Conservation (phyloP, 2,329 filamentous ascomycete species). For the Ceratocystis cacaofunesta region DNA sequence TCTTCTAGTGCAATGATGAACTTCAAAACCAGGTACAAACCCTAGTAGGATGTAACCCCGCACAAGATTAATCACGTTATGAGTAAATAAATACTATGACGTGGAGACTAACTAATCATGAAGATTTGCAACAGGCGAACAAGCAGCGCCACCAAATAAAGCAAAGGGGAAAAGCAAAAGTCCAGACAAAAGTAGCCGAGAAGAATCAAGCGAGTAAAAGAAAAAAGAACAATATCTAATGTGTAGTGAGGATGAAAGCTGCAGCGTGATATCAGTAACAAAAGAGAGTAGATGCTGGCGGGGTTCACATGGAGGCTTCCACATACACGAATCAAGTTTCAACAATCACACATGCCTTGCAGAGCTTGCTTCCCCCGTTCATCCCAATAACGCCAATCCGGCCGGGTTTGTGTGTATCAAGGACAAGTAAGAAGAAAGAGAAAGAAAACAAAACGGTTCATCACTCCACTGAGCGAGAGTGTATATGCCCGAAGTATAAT, state of each 20-base stretch:
- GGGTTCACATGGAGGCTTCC: neutral
- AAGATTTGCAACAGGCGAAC: neutral
- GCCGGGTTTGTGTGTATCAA: neutral
- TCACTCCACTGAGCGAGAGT: neutral
- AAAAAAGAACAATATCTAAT: constrained; percentile 5
- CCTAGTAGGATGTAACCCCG: neutral
- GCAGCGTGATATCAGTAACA: neutral
- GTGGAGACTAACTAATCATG: neutral
- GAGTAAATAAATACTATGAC: neutral
- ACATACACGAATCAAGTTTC: neutral
- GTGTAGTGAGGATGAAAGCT: neutral
- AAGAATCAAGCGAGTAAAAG: neutral
- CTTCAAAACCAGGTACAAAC: neutral
- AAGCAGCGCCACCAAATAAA: neutral
- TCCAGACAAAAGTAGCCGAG: neutral
- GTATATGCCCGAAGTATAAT: constrained; percentile 1
- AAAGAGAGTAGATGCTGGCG: neutral
- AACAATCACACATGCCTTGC: neutral
- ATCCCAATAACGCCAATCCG: neutral
- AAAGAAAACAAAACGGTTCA: neutral
- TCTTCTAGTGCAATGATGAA: neutral
- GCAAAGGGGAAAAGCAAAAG: neutral
- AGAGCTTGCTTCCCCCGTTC: neutral
- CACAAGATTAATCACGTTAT: neutral
- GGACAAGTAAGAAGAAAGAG: neutral